phyloP scores from a whole-genome alignment of 2,329 filamentous ascomycete genomes.

The Dryadomyces sulphureus region DNA sequence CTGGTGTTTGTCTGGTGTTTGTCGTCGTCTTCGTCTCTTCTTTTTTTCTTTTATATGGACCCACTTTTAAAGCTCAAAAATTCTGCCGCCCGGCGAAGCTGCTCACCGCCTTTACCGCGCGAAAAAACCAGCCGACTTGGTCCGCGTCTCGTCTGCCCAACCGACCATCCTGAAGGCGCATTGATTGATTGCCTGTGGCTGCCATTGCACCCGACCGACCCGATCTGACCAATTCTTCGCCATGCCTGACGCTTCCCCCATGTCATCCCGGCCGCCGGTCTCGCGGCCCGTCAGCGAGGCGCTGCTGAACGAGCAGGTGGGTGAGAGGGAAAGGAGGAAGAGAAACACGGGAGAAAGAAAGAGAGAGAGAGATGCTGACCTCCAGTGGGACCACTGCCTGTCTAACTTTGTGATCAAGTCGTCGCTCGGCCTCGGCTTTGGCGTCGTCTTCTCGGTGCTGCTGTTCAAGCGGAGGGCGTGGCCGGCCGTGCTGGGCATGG shows the following conservation, averaged over 20 bases:
- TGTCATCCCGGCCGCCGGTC: constrained; percentile 44
- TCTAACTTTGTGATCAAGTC: constrained; percentile 97
- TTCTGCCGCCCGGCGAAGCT: constrained; percentile 22
- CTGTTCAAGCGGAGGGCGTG: constrained; percentile 96
- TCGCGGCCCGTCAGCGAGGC: constrained; percentile 90
- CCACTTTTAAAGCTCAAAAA: constrained; percentile 13
- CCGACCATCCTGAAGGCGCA: not conserved
- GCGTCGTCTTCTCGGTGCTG: constrained; percentile 95
- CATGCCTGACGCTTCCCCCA: constrained; percentile 42
- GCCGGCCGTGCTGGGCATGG: constrained; percentile 88
- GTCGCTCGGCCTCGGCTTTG: constrained; percentile 87
- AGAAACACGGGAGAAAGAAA: not conserved
- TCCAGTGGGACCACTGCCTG: constrained; percentile 93
- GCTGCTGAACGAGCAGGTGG: constrained; percentile 96
- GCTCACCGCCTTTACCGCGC: constrained; percentile 27
- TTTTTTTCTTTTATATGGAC: not conserved
- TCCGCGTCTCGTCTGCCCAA: constrained; percentile 9
- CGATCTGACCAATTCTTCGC: constrained; percentile 9
- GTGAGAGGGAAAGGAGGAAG: not conserved
- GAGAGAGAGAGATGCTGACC: not conserved
- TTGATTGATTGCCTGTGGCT: too few relatives aligned
- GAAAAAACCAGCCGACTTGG: constrained; percentile 10
- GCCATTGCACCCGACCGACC: too few relatives aligned
- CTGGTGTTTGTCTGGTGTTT: not conserved
- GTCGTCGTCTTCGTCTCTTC: too few relatives aligned